Conservation (phyloP, 257 asterid species). For the Marsdenia floribunda region DNA sequence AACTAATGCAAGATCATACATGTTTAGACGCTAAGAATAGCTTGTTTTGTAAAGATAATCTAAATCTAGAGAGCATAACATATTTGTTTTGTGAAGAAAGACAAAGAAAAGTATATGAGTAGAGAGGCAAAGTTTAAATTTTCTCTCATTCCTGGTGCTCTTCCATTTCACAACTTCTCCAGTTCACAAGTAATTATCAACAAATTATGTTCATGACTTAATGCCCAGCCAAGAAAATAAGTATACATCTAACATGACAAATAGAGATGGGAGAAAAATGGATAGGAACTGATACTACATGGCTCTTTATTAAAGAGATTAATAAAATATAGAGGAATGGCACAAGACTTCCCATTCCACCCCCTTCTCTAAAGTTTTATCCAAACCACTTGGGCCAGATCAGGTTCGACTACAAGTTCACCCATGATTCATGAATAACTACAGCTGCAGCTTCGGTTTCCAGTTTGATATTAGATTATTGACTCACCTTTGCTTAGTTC, state of each 20-base stretch:
- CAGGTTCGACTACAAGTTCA: background rate
- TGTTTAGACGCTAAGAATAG: background rate
- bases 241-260: background rate
- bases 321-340: background rate
- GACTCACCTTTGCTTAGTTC: conserved; percentile 42
- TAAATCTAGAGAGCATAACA: background rate
- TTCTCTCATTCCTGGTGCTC: background rate
- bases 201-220: background rate
- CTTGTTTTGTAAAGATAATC: background rate
- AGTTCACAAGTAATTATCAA: background rate
- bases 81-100: background rate
- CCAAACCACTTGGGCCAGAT: background rate
- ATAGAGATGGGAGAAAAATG: background rate
- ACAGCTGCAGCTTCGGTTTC: background rate
- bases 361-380: background rate
- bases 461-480: background rate
- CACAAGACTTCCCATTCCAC: background rate
- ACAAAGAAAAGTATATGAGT: background rate
- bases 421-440: background rate
- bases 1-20: background rate
- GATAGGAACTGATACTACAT: background rate
- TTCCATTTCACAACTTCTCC: background rate
- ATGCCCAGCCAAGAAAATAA: background rate
- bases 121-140: background rate
- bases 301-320: background rate